Evolutionary conservation across 352 stramenopile genomes (phyloP), one percentile per base, ranked within the genome.

Genomic region (Phytophthora podocarpi): DNA sequence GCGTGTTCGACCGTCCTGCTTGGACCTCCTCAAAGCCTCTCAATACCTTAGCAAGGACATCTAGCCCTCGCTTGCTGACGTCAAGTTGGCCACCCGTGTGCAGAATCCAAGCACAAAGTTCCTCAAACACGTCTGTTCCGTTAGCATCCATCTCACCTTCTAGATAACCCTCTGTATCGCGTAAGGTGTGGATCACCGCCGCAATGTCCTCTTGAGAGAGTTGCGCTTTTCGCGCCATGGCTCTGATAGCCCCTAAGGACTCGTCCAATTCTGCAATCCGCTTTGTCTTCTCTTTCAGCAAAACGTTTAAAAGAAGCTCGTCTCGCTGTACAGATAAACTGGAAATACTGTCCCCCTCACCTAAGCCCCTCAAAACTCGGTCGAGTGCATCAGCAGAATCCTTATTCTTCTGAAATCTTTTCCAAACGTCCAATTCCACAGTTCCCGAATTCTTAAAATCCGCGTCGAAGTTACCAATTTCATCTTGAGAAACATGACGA

Each of bases 221-320:
- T 23, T 80, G 68, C 54, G 87, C 60, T 35, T 78, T 68, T 18
- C 60, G 55, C 0, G 84, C 58, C 5, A 87, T 23, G 0, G 67
- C 60, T 3, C 84, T 78, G 26, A 91, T 79, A 26, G 72, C 56
- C n/a, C 57, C 50, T 7, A 83, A 52, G 1, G 64, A 46, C 15
- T 83, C 62, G 41, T 93, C 78, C 27, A 83, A 53, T 43, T 93
- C 78, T 3, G 57, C 56, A 21, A 88, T 56, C 11, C 84, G 78
- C 34, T 77, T 83, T 5, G 72, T 61, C 46, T 93, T 91, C 37
- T 93, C 84, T 34, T 79, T 77, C 18, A 83, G 51, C 31, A 95
- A 64, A 2, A 55, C 56, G 16, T 70, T 78, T 18, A 90, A 32
- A 28, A 91, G 20, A 34, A 72, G 42, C 12, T 80, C 57, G 23